A percentile compares a stretch with the other conserved stretches of the same genome.
These are phyloP conservation scores for Furcasterigmium furcatum DNA, from an alignment of 2,329 filamentous ascomycete genomes.

Conservation along the genomic window DNA sequence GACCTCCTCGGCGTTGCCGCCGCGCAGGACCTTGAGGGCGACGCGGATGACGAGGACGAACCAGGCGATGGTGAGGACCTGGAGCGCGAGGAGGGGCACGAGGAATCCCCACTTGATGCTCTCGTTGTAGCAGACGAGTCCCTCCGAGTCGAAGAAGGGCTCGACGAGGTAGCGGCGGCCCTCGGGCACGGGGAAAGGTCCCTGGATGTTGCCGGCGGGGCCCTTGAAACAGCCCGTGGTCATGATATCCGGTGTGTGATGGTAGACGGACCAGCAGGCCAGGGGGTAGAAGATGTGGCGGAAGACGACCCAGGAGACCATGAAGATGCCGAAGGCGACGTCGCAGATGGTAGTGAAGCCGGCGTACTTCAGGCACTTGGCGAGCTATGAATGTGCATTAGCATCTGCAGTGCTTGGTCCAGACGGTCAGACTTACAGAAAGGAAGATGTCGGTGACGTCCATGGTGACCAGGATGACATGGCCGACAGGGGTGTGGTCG, in stretches of 20 bases:
- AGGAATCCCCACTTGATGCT: slow-evolving; percentile 76
- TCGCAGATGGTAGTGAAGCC: slow-evolving; percentile 77
- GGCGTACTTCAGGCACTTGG: slow-evolving; percentile 92
- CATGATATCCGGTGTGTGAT: slow-evolving; percentile 60
- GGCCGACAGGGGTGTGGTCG: slow-evolving; percentile 82
- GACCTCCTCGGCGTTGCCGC: slow-evolving; percentile 76
- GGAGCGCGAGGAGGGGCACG: slow-evolving; percentile 70
- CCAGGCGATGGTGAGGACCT: slow-evolving; percentile 81
- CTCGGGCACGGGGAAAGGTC: slow-evolving; percentile 47
- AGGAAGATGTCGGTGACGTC: slow-evolving; percentile 88
- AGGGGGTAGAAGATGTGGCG: slow-evolving; percentile 79
- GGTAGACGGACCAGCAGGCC: slow-evolving; percentile 80
- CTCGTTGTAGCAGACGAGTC: slow-evolving; percentile 76
- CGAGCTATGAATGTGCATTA: slow-evolving; percentile 53
- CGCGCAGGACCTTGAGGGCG: slow-evolving; percentile 74
- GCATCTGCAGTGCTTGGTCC: not conserved
- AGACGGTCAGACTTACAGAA: slow-evolving; percentile 66
- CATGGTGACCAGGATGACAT: slow-evolving; percentile 87
- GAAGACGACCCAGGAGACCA: slow-evolving; percentile 77
- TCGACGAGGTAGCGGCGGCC: slow-evolving; percentile 63
- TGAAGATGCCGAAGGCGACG: slow-evolving; percentile 78
- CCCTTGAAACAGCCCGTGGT: slow-evolving; percentile 69
- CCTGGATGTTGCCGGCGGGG: slow-evolving; percentile 48
- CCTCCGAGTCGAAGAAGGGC: slow-evolving; percentile 68
- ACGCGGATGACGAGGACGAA: slow-evolving; percentile 86